phyloP scores from a whole-genome alignment of 331 rosid genomes.

The Telfairia occidentalis region DNA sequence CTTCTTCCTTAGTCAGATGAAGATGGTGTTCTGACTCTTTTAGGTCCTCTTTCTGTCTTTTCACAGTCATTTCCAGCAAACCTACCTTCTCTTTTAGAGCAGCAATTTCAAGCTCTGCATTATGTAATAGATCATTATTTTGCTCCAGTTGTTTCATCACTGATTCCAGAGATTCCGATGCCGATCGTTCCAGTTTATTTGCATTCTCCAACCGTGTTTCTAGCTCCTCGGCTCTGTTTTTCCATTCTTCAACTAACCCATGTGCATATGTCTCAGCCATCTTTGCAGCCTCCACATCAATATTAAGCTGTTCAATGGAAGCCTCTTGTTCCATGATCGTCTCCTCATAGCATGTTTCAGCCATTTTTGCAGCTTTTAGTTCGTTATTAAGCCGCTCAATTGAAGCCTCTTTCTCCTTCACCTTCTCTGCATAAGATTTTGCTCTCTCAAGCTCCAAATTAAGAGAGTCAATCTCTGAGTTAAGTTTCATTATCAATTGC shows the following conservation, averaged over 20 bases:
- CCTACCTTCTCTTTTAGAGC: conserved; percentile 62
- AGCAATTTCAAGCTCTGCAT: conserved; percentile 60
- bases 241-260: conserved; percentile 63
- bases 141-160: conserved; percentile 60
- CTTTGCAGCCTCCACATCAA: conserved; percentile 79
- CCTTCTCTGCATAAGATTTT: conserved; percentile 32
- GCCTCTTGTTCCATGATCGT: conserved; percentile 50
- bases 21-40: conserved; percentile 51
- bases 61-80: conserved; percentile 64
- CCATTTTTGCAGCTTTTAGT: conserved; percentile 72
- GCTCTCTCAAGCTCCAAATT: conserved; percentile 50
- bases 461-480: conserved; percentile 47
- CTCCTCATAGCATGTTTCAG: conserved; percentile 47
- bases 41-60: conserved; percentile 55
- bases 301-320: conserved; percentile 60
- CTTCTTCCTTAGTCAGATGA: conserved; percentile 47
- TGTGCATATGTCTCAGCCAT: conserved; percentile 76
- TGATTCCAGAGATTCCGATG: conserved; percentile 65
- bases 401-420: conserved; percentile 46
- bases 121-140: conserved; percentile 52
- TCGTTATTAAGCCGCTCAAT: conserved; percentile 71
- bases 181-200: conserved; percentile 63
- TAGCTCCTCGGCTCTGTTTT: conserved; percentile 44
- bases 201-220: conserved; percentile 55
- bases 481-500: conserved; percentile 35